phyloP scores from a whole-genome alignment of 768 basidiomycete species.

The Trametes elegans region DNA sequence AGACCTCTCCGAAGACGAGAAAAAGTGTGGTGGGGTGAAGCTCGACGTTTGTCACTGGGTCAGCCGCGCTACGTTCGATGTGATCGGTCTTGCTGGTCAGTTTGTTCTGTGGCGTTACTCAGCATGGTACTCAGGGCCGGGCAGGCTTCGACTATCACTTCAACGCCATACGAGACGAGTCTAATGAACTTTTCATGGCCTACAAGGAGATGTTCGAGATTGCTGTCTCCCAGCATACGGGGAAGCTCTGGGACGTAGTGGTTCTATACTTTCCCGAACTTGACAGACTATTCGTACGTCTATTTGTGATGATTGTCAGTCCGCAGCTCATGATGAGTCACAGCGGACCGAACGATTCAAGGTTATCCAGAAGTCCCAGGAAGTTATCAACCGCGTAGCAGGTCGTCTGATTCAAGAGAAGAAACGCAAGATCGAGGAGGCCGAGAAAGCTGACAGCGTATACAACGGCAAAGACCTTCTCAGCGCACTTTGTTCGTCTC shows the following conservation, averaged over 20 bases:
- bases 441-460: constrained; percentile 46
- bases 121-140: neutral
- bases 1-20: neutral
- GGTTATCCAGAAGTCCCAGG: constrained; percentile 55
- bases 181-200: constrained; percentile 74
- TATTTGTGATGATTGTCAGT: neutral
- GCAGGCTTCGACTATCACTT: constrained; percentile 88
- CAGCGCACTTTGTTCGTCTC: constrained; percentile 64
- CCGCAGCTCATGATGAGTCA: neutral
- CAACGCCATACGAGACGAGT: constrained; percentile 75
- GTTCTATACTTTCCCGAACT: constrained; percentile 59
- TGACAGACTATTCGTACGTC: constrained; percentile 54
- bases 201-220: constrained; percentile 86
- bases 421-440: constrained; percentile 67
- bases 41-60: constrained; percentile 83
- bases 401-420: constrained; percentile 76
- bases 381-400: constrained; percentile 67
- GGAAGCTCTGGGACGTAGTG: constrained; percentile 43
- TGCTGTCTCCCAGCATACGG: constrained; percentile 61
- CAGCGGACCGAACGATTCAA: constrained; percentile 38
- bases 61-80: constrained; percentile 83
- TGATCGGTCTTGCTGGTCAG: constrained; percentile 84
- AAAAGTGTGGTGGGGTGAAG: constrained; percentile 28
- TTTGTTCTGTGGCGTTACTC: neutral
- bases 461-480: constrained; percentile 74